Base-by-base conservation (phyloP, 2,329 filamentous ascomycete genomes). In the Capronia americana region DNA sequence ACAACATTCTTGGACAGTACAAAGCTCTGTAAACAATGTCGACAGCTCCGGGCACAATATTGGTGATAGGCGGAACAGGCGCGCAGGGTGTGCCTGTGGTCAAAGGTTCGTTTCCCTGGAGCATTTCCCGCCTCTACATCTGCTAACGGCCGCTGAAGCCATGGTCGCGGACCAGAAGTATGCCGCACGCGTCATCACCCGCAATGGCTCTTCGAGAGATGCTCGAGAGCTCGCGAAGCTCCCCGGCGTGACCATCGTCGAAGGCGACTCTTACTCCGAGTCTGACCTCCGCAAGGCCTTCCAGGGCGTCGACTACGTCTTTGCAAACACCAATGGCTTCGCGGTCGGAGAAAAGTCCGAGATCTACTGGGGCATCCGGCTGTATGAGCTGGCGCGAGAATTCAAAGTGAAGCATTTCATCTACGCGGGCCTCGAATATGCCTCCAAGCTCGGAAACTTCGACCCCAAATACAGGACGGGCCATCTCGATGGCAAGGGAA, bases 321-420 rank as follows among this genome's bases (percentile, higher is more conserved):
- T 82, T 66, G 75, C 85, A 53, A 86, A 86, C 70, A 80, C 83
- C 46, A 83, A 86, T 67, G 82, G 82, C 17, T 85, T 85, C 72
- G 84, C 82, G 63, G 73, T 76, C n/a, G 84, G 83, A 32, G 83
- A 85, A 73, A 85, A 84, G 71, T 76, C 76, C 0, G 83, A 86
- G 71, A 79, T 79, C 1, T 85, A 77, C 71, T 86, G 73, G 72
- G 75, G 71, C 3, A 74, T 77, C 3, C 74, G 77, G n/a, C 58
- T 68, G 4, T 79, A 77, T 56, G 76, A 79, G 63, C 55, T 79
- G 1, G 77, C 77, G 0, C 51, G 75, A 2, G 71, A 75, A 46
- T 69, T 64, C 34, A 76, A 75, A 7, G 70, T 79, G 26, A 72
- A 76, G 60, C 76, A 83, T 58, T 81, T 81, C 67, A 75, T 80